Conservation (phyloP, 371 early-diverging fungal genomes). For the Mortierella sp. region DNA sequence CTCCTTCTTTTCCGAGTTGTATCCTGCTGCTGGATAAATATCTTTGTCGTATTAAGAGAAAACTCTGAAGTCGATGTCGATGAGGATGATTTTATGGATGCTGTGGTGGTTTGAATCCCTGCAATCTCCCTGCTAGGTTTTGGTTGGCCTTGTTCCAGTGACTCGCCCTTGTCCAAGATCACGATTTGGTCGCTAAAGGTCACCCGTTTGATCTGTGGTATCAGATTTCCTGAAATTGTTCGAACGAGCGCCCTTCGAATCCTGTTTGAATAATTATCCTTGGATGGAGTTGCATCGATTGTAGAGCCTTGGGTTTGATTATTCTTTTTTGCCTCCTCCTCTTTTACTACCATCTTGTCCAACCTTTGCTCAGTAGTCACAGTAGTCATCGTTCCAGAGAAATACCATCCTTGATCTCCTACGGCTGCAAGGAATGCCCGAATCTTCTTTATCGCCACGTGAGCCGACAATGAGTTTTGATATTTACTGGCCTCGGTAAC, state of each 20-base stretch:
- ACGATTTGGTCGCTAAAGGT: conserved; percentile 7
- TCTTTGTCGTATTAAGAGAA: neutral
- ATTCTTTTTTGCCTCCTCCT: neutral
- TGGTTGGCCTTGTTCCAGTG: neutral
- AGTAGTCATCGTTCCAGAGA: no score
- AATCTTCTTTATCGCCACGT: no score
- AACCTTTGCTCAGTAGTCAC: no score
- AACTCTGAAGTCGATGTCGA: neutral
- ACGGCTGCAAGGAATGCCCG: no score
- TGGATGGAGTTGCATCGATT: neutral
- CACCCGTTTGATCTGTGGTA: conserved; percentile 8
- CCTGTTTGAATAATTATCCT: conserved; percentile 12
- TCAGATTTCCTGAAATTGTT: conserved; percentile 4
- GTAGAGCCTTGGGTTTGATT: neutral
- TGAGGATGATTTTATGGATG: neutral
- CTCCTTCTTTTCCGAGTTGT: neutral
- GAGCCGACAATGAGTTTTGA: no score
- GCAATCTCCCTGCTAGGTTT: neutral
- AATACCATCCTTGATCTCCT: no score
- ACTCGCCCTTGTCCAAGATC: neutral
- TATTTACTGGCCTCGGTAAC: no score
- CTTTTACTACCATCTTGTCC: no score
- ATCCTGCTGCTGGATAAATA: neutral
- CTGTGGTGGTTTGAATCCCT: neutral
- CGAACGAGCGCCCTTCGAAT: conserved; percentile 5